Base-by-base conservation (phyloP, 192 early-diverging fungal species). In the Mortierella claussenii region DNA sequence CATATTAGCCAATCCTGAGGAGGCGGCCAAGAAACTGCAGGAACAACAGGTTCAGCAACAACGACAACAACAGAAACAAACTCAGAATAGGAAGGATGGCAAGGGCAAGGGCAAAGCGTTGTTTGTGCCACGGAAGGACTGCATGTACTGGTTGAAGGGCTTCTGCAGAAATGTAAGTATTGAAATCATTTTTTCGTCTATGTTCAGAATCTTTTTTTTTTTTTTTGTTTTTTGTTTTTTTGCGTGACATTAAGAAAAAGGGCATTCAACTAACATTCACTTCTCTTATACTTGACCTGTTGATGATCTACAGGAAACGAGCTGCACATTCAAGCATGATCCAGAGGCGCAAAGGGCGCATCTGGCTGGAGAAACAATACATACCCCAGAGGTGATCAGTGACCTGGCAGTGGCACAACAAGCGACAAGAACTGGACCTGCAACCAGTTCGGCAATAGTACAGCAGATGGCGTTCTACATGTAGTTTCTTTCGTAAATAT, bases 321-420 rank as follows among this genome's bases (percentile, higher is more conserved):
- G 37, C 4, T 74, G 69, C 33, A 74, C 54, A 4, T 74, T 74
- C 55, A 63, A 44, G 47, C 69, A 74, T 33, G 69, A 74, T 34
- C 23, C 40, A n/a, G n/a, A n/a, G n/a, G n/a, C n/a, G n/a, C n/a
- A n/a, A n/a, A n/a, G n/a, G n/a, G n/a, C n/a, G n/a, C n/a, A n/a
- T n/a, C n/a, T n/a, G n/a, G n/a, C n/a, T n/a, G n/a, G n/a, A n/a
- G n/a, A n/a, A n/a, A n/a, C n/a, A n/a, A n/a, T n/a, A n/a, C n/a
- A n/a, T n/a, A n/a, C n/a, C n/a, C n/a, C n/a, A n/a, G n/a, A n/a
- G n/a, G n/a, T n/a, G n/a, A n/a, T n/a, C n/a, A n/a, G n/a, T n/a
- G n/a, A n/a, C n/a, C n/a, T n/a, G n/a, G n/a, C n/a, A n/a, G n/a
- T n/a, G n/a, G n/a, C n/a, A n/a, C n/a, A n/a, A n/a, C n/a, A n/a